phyloP scores from a whole-genome alignment of 805 yeast species.

The Cyberlindnera mycetangii region DNA sequence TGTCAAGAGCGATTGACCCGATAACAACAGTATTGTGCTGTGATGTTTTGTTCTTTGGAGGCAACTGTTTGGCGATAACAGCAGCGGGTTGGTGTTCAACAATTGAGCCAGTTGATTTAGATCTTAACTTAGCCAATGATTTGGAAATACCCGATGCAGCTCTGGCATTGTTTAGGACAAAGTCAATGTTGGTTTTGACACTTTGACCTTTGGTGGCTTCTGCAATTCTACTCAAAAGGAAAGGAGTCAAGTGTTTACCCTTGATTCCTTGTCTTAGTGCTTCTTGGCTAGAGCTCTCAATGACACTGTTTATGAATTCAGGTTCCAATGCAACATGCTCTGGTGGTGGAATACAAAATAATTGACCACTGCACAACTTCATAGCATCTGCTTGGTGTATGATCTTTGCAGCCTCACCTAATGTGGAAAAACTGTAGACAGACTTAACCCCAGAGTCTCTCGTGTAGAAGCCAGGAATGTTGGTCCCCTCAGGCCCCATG shows the following conservation, averaged over 20 bases:
- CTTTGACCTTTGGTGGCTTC: conserved; percentile 66
- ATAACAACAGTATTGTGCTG: conserved; percentile 43
- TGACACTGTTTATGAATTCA: conserved; percentile 49
- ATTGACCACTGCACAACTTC: conserved; percentile 60
- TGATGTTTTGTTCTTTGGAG: not conserved
- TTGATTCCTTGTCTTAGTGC: conserved; percentile 50
- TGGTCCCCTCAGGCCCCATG: conserved; percentile 45
- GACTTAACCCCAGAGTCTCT: conserved; percentile 71
- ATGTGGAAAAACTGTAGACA: conserved; percentile 58
- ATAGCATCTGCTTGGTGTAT: conserved; percentile 48
- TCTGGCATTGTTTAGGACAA: conserved; percentile 74
- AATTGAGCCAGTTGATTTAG: not conserved
- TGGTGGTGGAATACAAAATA: conserved; percentile 86
- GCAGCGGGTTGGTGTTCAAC: not conserved
- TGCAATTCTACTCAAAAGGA: conserved; percentile 62
- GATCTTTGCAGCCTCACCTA: conserved; percentile 59
- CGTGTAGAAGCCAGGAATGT: conserved; percentile 80
- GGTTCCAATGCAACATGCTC: conserved; percentile 53
- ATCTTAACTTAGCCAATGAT: conserved; percentile 19
- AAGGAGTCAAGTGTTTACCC: conserved; percentile 84
- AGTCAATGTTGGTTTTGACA: conserved; percentile 65
- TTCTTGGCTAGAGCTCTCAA: conserved; percentile 52
- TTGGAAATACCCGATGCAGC: conserved; percentile 67
- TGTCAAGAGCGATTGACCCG: conserved; percentile 78
- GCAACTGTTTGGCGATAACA: not conserved